Evolutionary conservation across 345 rosid genomes (phyloP).

Genomic region (Eucalyptus tenuipes): DNA sequence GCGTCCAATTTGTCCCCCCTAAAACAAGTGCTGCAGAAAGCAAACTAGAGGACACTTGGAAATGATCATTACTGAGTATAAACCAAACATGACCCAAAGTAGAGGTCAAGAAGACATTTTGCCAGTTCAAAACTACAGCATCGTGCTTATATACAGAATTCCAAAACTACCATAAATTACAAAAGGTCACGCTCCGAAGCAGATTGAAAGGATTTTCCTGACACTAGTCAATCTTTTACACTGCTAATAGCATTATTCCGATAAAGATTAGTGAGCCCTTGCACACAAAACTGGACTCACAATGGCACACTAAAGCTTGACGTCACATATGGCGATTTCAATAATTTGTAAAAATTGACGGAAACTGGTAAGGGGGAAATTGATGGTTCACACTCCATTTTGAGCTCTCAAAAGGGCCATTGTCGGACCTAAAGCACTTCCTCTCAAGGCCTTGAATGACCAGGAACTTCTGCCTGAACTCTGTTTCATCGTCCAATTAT

Average conservation of each 20-base stretch:
- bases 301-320: background rate
- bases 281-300: background rate
- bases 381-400: slow-evolving; percentile 10
- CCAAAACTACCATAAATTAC: background rate
- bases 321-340: background rate
- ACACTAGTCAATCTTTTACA: background rate
- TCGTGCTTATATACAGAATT: background rate
- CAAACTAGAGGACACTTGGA: background rate
- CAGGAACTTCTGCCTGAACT: slow-evolving; percentile 39
- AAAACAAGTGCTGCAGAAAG: background rate
- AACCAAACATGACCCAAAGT: background rate
- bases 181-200: background rate
- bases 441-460: slow-evolving; percentile 57
- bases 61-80: background rate
- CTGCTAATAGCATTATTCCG: background rate
- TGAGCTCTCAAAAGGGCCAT: slow-evolving; percentile 68
- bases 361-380: background rate
- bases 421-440: slow-evolving; percentile 82
- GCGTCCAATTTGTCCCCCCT: background rate
- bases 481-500: slow-evolving; percentile 34
- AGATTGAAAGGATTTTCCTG: background rate
- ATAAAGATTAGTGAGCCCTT: background rate
- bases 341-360: background rate
- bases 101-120: background rate
- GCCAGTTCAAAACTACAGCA: background rate